Evolutionary conservation across 2,329 filamentous ascomycete genomes (phyloP).

Genomic region (Trichophyton simii): DNA sequence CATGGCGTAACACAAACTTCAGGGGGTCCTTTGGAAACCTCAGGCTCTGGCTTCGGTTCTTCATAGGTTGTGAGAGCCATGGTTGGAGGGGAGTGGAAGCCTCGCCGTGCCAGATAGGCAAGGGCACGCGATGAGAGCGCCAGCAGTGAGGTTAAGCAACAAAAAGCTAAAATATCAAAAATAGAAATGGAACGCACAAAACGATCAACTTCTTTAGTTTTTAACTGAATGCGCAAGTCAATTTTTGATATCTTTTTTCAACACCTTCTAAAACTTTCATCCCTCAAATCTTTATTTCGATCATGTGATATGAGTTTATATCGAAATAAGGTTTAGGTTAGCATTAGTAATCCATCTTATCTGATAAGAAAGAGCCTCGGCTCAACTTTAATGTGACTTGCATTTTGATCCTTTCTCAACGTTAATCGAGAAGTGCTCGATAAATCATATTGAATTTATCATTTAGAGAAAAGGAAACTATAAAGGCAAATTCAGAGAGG

Average conservation of each 20-base stretch:
- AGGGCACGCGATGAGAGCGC: conserved; percentile 29
- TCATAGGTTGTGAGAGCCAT: conserved; percentile 29
- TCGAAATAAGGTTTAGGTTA: background rate
- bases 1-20: conserved; percentile 24
- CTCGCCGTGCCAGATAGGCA: conserved; percentile 29
- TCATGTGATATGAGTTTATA: background rate
- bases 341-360: conserved; percentile 14
- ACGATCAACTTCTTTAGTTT: background rate
- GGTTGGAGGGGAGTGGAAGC: conserved; percentile 21
- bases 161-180: background rate
- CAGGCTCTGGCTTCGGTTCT: conserved; percentile 12
- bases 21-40: conserved; percentile 18
- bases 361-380: conserved; percentile 4
- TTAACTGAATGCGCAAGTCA: background rate
- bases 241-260: background rate
- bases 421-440: background rate
- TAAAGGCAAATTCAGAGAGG: background rate
- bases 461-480: background rate
- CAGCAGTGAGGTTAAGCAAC: conserved; percentile 14
- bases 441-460: background rate
- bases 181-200: background rate
- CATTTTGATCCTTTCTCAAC: background rate
- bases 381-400: conserved; percentile 12
- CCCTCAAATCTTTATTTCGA: background rate
- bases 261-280: background rate